Evolutionary conservation across 345 rosid genomes (phyloP).

Genomic region (Populus davidiana): DNA sequence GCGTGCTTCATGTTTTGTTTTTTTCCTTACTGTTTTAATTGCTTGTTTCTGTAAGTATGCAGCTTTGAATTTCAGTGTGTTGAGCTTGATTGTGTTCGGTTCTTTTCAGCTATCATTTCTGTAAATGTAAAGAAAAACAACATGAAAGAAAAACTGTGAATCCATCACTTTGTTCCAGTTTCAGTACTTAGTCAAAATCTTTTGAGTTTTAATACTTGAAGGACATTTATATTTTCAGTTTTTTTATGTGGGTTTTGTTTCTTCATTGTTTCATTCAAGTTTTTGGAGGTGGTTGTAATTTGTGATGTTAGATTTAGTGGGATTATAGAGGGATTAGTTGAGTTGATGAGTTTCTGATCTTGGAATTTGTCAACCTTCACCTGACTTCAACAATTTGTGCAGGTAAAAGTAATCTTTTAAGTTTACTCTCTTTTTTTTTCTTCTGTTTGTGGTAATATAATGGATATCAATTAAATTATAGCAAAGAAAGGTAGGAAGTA

Average conservation of each 20-base stretch:
- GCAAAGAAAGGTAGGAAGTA: neutral
- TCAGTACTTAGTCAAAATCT: neutral
- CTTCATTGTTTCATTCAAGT: neutral
- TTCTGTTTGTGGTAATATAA: neutral
- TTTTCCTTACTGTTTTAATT: neutral
- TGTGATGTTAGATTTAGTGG: neutral
- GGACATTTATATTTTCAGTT: neutral
- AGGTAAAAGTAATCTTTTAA: conserved; percentile 6
- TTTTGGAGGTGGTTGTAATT: neutral
- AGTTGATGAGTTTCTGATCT: conserved; percentile 3
- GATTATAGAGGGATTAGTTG: neutral
- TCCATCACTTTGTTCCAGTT: neutral
- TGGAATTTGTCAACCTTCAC: conserved; percentile 8
- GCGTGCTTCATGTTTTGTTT: neutral
- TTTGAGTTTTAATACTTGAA: neutral
- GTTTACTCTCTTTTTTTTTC: neutral
- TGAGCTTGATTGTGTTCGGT: neutral
- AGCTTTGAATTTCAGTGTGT: neutral
- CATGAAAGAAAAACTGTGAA: neutral
- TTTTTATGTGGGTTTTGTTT: neutral
- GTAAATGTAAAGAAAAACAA: no score
- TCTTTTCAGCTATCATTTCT: neutral
- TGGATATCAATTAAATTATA: neutral
- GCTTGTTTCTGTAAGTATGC: neutral
- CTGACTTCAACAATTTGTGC: neutral